Conservation (phyloP, 352 stramenopile genomes). For the Porosira glacialis region DNA sequence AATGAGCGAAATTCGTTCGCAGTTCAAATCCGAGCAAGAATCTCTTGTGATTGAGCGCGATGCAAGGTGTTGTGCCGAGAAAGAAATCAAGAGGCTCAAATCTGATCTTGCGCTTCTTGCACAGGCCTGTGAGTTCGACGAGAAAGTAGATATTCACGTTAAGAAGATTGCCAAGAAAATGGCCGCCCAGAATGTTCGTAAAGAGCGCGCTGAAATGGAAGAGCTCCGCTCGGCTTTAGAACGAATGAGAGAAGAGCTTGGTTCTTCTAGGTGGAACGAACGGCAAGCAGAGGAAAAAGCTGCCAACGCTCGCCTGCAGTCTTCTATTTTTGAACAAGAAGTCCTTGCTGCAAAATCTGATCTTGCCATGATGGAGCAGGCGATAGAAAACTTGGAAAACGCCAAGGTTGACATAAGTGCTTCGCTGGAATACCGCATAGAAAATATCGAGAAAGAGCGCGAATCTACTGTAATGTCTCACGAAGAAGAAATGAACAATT, state of each 20-base stretch:
- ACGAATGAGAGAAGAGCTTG: conserved; percentile 59
- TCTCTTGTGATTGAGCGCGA: conserved; percentile 38
- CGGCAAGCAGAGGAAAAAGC: conserved; percentile 58
- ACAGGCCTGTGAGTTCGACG: conserved; percentile 44
- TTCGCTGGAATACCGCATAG: conserved; percentile 70
- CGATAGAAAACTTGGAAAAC: conserved; percentile 68
- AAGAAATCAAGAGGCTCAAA: conserved; percentile 58
- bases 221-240: conserved; percentile 60
- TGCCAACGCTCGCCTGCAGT: conserved; percentile 57
- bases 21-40: conserved; percentile 44
- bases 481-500: conserved; percentile 55
- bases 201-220: conserved; percentile 69
- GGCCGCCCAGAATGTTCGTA: conserved; percentile 56
- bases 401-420: conserved; percentile 59
- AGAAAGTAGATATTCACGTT: conserved; percentile 48
- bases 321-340: conserved; percentile 72
- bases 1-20: conserved; percentile 59
- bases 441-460: conserved; percentile 67
- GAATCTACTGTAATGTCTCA: conserved; percentile 46
- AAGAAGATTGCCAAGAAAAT: conserved; percentile 63
- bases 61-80: conserved; percentile 43
- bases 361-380: conserved; percentile 62
- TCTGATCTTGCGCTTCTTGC: conserved; percentile 61
- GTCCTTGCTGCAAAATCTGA: conserved; percentile 66
- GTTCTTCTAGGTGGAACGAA: conserved; percentile 52